Evolutionary conservation across 1,139 yeast species (phyloP), one percentile per base, ranked within the genome.

Genomic region (Pichia sp.): DNA sequence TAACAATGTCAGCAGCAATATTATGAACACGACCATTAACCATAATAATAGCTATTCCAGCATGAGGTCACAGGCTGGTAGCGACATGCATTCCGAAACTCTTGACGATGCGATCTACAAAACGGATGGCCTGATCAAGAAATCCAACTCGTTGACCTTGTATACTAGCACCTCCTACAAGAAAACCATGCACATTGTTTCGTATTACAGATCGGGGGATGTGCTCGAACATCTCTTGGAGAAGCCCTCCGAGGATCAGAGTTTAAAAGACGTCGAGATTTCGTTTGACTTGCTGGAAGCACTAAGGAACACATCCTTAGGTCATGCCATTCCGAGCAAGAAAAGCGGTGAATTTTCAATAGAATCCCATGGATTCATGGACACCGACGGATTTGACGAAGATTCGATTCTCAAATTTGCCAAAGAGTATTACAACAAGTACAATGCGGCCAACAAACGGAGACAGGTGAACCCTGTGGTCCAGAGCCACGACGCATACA

Each of bases 101-200:
- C 16, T 42, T 2, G 50, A 49, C 40, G 51, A 49, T 26, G 84
- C 82, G 63, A 85, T 86, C 6, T 85, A 85, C 65, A 85, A 85
- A 65, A 87, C 84, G 54, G 81, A 81, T 55, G 96, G 96, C 0
- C 75, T 90, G 50, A 82, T 90, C 57, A 90, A 90, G 69, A 90
- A 90, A 68, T 88, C 97, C 0, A 75, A 90, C 60, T 82, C 92
- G 5, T 74, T 90, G 16, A 79, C 80, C 4, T 72, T 54, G 11
- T 44, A 52, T 23, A 54, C 57, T 19, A 57, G 58, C 8, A 50
- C 54, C 8, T 15, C 51, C 10, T 50, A 47, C 23, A 60, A 59
- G 45, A 82, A 81, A 62, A 83, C 89, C 0, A 79, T 87, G 55
- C 97, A 92, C 66, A 71, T 90, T 53, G 83, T 90, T 7, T 83